Percentiles rank a stretch among this genome's conserved stretches.
phyloP scores from a whole-genome alignment of 345 rosid species.

The Lenwebbia sp. region DNA sequence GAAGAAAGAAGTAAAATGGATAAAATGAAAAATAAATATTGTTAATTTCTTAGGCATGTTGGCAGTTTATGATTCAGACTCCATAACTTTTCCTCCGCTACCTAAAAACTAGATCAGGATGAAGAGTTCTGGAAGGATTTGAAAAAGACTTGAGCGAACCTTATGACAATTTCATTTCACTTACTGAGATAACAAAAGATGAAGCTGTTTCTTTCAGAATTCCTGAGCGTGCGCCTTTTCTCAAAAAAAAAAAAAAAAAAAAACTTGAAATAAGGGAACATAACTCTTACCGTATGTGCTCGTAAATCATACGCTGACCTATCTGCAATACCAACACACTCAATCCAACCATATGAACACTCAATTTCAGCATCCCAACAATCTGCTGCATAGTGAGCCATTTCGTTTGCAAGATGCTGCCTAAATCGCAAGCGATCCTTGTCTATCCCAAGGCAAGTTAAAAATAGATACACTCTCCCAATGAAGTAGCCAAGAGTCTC shows the following conservation, averaged over 20 bases:
- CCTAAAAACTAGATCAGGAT: neutral
- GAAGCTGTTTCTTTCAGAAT: neutral
- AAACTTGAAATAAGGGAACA: neutral
- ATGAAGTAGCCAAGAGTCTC: conserved; percentile 94
- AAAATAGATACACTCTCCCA: conserved; percentile 89
- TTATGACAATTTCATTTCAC: neutral
- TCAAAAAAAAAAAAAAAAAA: neutral
- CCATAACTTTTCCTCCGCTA: neutral
- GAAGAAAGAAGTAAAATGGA: neutral
- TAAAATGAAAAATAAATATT: neutral
- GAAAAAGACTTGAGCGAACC: neutral
- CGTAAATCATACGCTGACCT: conserved; percentile 83
- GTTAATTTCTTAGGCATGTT: neutral
- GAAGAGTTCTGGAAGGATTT: neutral
- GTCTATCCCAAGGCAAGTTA: conserved; percentile 72
- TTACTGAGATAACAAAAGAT: neutral
- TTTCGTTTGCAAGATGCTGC: conserved; percentile 95
- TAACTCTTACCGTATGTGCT: conserved; percentile 60
- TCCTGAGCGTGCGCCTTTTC: neutral
- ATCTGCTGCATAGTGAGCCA: conserved; percentile 99
- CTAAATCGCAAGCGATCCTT: conserved; percentile 72
- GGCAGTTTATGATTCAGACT: neutral
- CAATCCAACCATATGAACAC: conserved; percentile 90
- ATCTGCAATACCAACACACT: conserved; percentile 98
- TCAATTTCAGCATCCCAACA: conserved; percentile 99